phyloP scores from a whole-genome alignment of 148 eudicot genomes.

The Rhododendron ovatum region DNA sequence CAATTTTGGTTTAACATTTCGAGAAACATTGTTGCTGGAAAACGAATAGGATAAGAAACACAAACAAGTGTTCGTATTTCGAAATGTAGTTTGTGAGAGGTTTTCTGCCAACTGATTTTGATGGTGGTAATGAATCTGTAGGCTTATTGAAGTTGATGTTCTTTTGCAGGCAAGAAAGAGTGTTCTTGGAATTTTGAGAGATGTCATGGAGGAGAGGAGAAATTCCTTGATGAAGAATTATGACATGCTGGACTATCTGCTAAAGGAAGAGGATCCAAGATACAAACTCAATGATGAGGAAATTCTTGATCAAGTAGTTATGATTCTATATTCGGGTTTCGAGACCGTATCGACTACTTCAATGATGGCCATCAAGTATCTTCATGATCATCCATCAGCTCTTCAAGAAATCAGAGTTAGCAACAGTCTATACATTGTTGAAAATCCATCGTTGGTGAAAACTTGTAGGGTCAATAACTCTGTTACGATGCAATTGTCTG shows the following conservation, averaged over 20 bases:
- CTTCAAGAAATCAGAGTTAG: constrained; percentile 67
- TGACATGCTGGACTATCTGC: constrained; percentile 52
- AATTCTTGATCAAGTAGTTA: constrained; percentile 69
- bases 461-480: neutral
- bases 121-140: neutral
- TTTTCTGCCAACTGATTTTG: neutral
- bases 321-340: constrained; percentile 70
- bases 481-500: constrained; percentile 2
- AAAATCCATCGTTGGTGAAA: neutral
- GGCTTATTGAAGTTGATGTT: neutral
- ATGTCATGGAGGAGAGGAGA: constrained; percentile 53
- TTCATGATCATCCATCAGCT: constrained; percentile 82
- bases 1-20: neutral
- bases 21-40: neutral
- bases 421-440: neutral
- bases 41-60: neutral
- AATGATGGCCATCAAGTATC: constrained; percentile 94
- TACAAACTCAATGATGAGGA: constrained; percentile 59
- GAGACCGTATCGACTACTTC: constrained; percentile 87
- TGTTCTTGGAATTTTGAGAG: constrained; percentile 30
- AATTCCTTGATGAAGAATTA: constrained; percentile 25
- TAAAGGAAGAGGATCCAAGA: constrained; percentile 39
- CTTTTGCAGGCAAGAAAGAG: constrained; percentile 54
- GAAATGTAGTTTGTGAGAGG: neutral
- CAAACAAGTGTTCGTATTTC: neutral